A percentile compares a stretch with the other conserved stretches of the same genome.
Evolutionary conservation across 1,284 basidiomycete genomes (phyloP).

Genomic region (Filobasidium uniguttulatum): DNA sequence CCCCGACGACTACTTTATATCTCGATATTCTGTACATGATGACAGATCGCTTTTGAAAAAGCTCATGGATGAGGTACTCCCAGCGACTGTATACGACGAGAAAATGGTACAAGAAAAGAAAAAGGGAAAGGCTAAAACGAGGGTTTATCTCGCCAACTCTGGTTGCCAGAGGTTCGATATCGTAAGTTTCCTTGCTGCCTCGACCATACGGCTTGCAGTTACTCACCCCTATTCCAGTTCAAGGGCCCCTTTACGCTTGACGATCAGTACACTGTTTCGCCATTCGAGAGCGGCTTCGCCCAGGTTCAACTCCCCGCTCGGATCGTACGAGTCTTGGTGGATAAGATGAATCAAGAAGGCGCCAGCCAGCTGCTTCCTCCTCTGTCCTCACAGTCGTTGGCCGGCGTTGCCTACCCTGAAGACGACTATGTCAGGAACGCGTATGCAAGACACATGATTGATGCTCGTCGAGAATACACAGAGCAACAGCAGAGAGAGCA

Average conservation of each 20-base stretch:
- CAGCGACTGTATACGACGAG: slow-evolving; percentile 21
- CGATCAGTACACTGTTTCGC: slow-evolving; percentile 58
- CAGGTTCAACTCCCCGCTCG: slow-evolving; percentile 25
- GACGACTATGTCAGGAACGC: slow-evolving; percentile 20
- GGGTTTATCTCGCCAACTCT: slow-evolving; percentile 56
- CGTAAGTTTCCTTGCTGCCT: slow-evolving; percentile 18
- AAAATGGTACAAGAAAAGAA: slow-evolving; percentile 38
- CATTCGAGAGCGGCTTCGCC: slow-evolving; percentile 40
- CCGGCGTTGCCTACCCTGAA: neutral
- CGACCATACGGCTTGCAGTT: neutral
- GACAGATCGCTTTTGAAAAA: slow-evolving; percentile 50
- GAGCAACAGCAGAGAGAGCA: neutral
- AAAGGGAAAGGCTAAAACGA: slow-evolving; percentile 39
- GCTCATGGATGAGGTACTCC: slow-evolving; percentile 46
- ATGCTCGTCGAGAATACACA: slow-evolving; percentile 19
- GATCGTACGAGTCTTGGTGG: slow-evolving; percentile 24
- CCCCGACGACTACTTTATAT: slow-evolving; percentile 57
- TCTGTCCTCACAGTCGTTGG: no score
- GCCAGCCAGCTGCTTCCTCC: slow-evolving; percentile 26
- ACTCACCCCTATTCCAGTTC: slow-evolving; percentile 32
- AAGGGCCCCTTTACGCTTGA: slow-evolving; percentile 58
- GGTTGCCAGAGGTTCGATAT: slow-evolving; percentile 64
- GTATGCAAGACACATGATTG: slow-evolving; percentile 20
- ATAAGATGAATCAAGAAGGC: slow-evolving; percentile 32
- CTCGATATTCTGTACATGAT: slow-evolving; percentile 52